Evolutionary conservation across 2,329 filamentous ascomycete genomes (phyloP).

Genomic region (Botrytis fragariae): DNA sequence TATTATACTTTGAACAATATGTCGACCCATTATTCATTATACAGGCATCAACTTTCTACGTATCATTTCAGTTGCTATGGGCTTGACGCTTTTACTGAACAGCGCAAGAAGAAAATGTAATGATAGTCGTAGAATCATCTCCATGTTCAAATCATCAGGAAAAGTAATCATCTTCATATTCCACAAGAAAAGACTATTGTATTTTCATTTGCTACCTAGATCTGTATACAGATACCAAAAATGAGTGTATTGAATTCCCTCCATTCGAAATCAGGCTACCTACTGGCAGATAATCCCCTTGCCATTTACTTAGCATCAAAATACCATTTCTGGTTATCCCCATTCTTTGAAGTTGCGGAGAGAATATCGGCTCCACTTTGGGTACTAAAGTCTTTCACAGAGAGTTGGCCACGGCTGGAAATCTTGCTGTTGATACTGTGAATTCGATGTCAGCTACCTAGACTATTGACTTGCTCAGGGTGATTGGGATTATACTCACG

Average conservation of each 20-base stretch:
- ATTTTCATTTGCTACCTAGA: not conserved
- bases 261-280: not conserved
- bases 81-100: no score
- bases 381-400: not conserved
- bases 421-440: constrained; percentile 8
- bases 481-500: not conserved
- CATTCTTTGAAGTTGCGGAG: not conserved
- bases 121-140: not conserved
- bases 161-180: not conserved
- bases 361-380: not conserved
- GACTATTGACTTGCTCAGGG: not conserved
- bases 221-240: not conserved
- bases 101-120: no score
- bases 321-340: constrained; percentile 15
- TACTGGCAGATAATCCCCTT: not conserved
- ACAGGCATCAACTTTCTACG: no score
- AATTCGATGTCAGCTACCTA: not conserved
- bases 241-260: not conserved
- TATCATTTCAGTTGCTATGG: no score
- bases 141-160: no score
- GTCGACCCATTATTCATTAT: no score
- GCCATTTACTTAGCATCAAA: not conserved
- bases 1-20: no score
- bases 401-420: not conserved
- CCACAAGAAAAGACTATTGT: not conserved